Percentiles rank a stretch among this genome's conserved stretches.
Evolutionary conservation across 352 stramenopile genomes (phyloP).

Genomic region (Phytophthora palmivora): DNA sequence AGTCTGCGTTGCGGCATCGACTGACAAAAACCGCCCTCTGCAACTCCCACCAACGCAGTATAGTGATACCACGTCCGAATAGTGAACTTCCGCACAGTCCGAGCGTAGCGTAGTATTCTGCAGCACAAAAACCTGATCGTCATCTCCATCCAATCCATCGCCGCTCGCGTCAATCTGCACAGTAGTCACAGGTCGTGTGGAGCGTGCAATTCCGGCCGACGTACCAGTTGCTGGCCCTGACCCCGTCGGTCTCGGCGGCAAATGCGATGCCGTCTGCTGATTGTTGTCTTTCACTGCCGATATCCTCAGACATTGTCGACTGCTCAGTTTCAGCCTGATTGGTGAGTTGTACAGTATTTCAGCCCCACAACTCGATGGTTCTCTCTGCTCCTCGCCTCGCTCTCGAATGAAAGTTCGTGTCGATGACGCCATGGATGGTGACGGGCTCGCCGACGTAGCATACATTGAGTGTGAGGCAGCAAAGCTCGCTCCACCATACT

Average conservation of each 20-base stretch:
- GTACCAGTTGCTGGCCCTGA: constrained; percentile 8
- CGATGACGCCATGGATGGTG: constrained; percentile 21
- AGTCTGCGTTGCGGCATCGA: constrained; percentile 61
- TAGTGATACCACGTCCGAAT: constrained; percentile 76
- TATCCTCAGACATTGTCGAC: constrained; percentile 73
- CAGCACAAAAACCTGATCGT: constrained; percentile 82
- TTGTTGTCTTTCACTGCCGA: constrained; percentile 26
- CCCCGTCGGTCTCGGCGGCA: constrained; percentile 38
- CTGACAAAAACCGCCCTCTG: constrained; percentile 77
- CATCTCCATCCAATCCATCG: constrained; percentile 72
- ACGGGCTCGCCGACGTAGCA: constrained; percentile 22
- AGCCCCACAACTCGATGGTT: constrained; percentile 69
- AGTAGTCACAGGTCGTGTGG: constrained; percentile 12
- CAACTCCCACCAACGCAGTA: constrained; percentile 77
- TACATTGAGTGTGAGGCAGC: constrained; percentile 13
- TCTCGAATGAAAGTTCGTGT: constrained; percentile 29
- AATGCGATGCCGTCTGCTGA: constrained; percentile 17
- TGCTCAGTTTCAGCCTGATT: constrained; percentile 73
- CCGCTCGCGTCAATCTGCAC: constrained; percentile 64
- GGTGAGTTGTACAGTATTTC: constrained; percentile 80
- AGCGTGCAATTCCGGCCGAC: constrained; percentile 31
- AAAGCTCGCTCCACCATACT: constrained; percentile 30
- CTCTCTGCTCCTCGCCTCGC: constrained; percentile 47
- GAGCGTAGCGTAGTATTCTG: constrained; percentile 75
- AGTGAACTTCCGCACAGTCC: constrained; percentile 77